Conservation (phyloP, 352 stramenopile genomes). For the Phytopythium helicoides region DNA sequence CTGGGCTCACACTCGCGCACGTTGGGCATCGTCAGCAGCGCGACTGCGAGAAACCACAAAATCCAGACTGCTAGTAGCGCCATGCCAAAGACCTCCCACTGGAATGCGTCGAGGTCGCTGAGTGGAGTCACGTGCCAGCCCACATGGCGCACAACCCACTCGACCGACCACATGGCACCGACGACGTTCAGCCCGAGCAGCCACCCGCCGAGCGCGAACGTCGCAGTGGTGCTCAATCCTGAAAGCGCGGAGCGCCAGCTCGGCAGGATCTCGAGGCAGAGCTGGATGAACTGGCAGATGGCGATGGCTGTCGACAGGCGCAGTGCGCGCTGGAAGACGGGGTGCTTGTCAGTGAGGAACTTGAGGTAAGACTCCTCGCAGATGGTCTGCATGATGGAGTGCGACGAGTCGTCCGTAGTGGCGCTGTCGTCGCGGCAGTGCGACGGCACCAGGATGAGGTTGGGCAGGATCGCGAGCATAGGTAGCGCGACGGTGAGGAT, state of each 20-base stretch:
- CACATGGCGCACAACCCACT: constrained; percentile 79
- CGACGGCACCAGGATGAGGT: constrained; percentile 71
- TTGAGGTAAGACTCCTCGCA: constrained; percentile 86
- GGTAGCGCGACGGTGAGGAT: constrained; percentile 73
- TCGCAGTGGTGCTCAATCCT: constrained; percentile 43
- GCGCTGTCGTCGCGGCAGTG: constrained; percentile 40
- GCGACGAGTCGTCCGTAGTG: constrained; percentile 20
- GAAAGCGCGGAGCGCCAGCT: constrained; percentile 65
- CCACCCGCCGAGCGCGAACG: constrained; percentile 57
- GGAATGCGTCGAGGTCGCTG: constrained; percentile 53
- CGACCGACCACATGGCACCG: constrained; percentile 62
- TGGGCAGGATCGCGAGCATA: constrained; percentile 72
- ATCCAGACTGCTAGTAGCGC: constrained; percentile 76
- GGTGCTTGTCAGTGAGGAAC: constrained; percentile 78
- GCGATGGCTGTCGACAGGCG: constrained; percentile 78
- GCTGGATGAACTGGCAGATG: constrained; percentile 84
- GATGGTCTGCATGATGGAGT: constrained; percentile 43
- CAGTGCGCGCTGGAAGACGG: constrained; percentile 80
- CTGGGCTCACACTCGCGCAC: constrained; percentile 53
- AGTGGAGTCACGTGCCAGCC: constrained; percentile 64
- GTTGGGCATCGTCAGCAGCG: constrained; percentile 56
- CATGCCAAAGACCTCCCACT: constrained; percentile 86
- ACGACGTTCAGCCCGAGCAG: constrained; percentile 62
- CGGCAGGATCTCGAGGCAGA: constrained; percentile 80
- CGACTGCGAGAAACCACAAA: constrained; percentile 76